Conservation (phyloP, 164 flowering plant genomes). For the Santalum album region DNA sequence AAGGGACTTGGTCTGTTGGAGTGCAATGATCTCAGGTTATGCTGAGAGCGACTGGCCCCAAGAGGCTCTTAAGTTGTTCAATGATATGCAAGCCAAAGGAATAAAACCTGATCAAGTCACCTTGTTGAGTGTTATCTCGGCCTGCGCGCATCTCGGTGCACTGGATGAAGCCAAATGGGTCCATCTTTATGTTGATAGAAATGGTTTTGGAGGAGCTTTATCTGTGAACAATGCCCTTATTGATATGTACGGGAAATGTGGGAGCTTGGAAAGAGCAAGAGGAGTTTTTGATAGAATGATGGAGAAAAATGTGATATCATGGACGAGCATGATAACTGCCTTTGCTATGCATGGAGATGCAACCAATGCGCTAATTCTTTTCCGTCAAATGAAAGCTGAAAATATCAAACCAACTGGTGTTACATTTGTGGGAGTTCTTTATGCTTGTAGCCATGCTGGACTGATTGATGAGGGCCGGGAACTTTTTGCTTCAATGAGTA, state of each 20-base stretch:
- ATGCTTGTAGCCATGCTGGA: slow-evolving; percentile 86
- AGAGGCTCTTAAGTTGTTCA: slow-evolving; percentile 49
- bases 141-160: slow-evolving; percentile 69
- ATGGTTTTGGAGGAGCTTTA: slow-evolving; percentile 40
- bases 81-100: slow-evolving; percentile 37
- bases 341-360: slow-evolving; percentile 68
- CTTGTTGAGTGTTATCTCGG: slow-evolving; percentile 72
- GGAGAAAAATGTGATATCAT: slow-evolving; percentile 60
- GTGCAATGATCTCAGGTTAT: slow-evolving; percentile 74
- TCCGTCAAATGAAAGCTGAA: slow-evolving; percentile 48
- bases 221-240: slow-evolving; percentile 63
- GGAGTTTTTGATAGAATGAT: slow-evolving; percentile 48
- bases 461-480: slow-evolving; percentile 51
- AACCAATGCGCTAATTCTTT: slow-evolving; percentile 36
- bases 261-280: slow-evolving; percentile 47
- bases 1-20: slow-evolving; percentile 80
- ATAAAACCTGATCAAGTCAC: slow-evolving; percentile 60
- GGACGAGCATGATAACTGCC: slow-evolving; percentile 68
- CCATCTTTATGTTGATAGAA: slow-evolving; percentile 33
- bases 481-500: slow-evolving; percentile 49
- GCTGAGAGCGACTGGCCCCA: slow-evolving; percentile 61
- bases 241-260: slow-evolving; percentile 89
- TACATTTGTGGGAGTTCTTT: slow-evolving; percentile 63
- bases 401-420: slow-evolving; percentile 51
- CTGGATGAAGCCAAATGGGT: slow-evolving; percentile 51